These are phyloP conservation scores for Hericium coralloides DNA, from an alignment of 768 basidiomycete species.

Conservation along the genomic window DNA sequence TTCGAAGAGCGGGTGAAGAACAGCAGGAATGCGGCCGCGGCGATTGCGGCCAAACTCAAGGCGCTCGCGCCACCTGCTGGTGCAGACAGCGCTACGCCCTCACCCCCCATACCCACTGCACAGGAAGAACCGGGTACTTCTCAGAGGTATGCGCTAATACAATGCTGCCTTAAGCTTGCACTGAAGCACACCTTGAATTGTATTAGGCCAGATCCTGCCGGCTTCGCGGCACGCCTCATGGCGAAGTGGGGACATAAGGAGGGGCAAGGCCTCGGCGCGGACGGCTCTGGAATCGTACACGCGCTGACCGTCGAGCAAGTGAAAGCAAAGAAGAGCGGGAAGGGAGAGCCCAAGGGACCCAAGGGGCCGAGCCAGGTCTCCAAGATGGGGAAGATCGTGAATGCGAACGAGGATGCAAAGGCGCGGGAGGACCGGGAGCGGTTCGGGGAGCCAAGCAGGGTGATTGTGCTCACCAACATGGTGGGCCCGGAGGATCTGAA, in stretches of 20 bases:
- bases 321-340: constrained; percentile 32
- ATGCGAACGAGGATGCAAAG: constrained; percentile 80
- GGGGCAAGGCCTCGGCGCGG: constrained; percentile 84
- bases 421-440: constrained; percentile 66
- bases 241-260: constrained; percentile 95
- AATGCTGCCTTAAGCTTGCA: too few relatives aligned
- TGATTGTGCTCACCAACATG: constrained; percentile 87
- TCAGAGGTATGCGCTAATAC: constrained; percentile 12
- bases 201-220: constrained; percentile 50
- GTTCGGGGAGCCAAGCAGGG: constrained; percentile 85
- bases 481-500: constrained; percentile 76
- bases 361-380: constrained; percentile 38
- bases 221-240: constrained; percentile 84
- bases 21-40: constrained; percentile 60
- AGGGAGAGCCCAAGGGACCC: constrained; percentile 24
- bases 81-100: constrained; percentile 14
- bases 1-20: constrained; percentile 53
- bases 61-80: constrained; percentile 37
- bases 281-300: constrained; percentile 80
- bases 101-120: constrained; percentile 20
- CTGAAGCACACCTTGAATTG: too few relatives aligned
- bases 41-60: constrained; percentile 67
- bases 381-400: constrained; percentile 84
- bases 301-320: constrained; percentile 76
- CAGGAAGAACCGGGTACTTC: constrained; percentile 23